These are phyloP conservation scores for Cladosporium sp. DNA, from an alignment of 2,329 filamentous ascomycete genomes.

Conservation along the genomic window DNA sequence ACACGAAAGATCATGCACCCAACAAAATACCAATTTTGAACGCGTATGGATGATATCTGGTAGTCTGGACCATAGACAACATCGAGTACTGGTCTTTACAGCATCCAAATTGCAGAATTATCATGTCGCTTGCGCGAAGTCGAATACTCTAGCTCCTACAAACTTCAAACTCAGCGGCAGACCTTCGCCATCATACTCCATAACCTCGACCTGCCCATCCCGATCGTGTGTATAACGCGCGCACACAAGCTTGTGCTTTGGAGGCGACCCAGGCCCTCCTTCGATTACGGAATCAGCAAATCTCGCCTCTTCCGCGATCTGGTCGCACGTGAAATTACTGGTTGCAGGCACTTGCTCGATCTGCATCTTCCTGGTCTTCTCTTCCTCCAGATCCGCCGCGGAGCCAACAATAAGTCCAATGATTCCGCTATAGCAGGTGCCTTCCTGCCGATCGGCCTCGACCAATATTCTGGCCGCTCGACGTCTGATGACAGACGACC, in stretches of 20 bases:
- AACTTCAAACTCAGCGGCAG: neutral
- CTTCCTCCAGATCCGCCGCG: slow-evolving; percentile 10
- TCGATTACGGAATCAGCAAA: slow-evolving; percentile 13
- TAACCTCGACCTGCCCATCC: neutral
- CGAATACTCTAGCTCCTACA: slow-evolving; percentile 2
- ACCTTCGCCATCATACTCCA: neutral
- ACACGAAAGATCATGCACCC: neutral
- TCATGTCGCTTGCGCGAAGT: neutral
- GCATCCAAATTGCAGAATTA: neutral
- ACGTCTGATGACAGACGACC: neutral
- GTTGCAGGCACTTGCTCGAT: neutral
- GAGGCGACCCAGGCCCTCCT: neutral
- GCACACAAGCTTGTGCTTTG: neutral
- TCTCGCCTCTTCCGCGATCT: slow-evolving; percentile 16
- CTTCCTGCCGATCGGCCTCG: neutral
- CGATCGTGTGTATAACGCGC: neutral
- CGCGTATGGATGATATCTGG: neutral
- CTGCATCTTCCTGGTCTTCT: neutral
- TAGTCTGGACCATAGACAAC: neutral
- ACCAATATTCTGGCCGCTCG: neutral
- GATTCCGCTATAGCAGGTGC: neutral
- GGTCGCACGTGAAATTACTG: neutral
- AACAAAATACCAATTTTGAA: neutral
- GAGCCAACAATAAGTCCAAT: slow-evolving; percentile 5
- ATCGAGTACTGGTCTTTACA: neutral